These are phyloP conservation scores for Elongisporangium undulatum DNA, from an alignment of 352 stramenopile species.

Conservation along the genomic window DNA sequence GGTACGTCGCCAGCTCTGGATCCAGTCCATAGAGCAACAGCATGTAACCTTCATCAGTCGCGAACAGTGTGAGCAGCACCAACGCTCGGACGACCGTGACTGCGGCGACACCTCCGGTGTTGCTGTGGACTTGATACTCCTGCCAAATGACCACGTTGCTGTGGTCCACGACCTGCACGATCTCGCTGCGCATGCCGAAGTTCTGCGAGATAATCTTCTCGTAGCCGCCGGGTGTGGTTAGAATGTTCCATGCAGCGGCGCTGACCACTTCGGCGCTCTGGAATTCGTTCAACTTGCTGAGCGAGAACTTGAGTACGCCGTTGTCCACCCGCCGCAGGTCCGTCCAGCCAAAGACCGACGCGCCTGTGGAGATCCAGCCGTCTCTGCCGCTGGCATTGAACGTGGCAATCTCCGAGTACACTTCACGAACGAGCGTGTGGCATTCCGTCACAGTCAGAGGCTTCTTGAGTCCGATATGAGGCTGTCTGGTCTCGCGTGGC, in stretches of 20 bases:
- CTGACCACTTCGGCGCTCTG: conserved; percentile 8
- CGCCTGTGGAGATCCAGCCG: no score
- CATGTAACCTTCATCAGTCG: conserved; percentile 37
- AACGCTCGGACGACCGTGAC: conserved; percentile 37
- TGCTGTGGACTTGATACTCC: conserved; percentile 35
- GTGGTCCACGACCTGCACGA: conserved; percentile 30
- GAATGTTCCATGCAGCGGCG: conserved; percentile 12
- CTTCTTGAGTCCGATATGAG: background rate
- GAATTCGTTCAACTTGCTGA: conserved; percentile 8
- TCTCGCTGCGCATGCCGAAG: conserved; percentile 20
- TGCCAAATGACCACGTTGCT: conserved; percentile 17
- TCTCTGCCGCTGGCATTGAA: no score
- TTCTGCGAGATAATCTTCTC: conserved; percentile 34
- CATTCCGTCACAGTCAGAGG: background rate
- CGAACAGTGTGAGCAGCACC: conserved; percentile 39
- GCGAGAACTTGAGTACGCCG: no score
- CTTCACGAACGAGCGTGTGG: no score
- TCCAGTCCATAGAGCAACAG: conserved; percentile 30
- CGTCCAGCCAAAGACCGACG: no score
- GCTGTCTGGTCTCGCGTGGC: background rate
- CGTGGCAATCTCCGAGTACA: no score
- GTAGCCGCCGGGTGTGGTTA: background rate
- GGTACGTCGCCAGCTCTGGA: conserved; percentile 1
- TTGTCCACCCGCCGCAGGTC: no score
- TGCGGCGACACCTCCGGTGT: conserved; percentile 30